These are phyloP conservation scores for Pleurozium schreberi DNA, from an alignment of 225 moss, liverwort and hornwort genomes.

Conservation along the genomic window DNA sequence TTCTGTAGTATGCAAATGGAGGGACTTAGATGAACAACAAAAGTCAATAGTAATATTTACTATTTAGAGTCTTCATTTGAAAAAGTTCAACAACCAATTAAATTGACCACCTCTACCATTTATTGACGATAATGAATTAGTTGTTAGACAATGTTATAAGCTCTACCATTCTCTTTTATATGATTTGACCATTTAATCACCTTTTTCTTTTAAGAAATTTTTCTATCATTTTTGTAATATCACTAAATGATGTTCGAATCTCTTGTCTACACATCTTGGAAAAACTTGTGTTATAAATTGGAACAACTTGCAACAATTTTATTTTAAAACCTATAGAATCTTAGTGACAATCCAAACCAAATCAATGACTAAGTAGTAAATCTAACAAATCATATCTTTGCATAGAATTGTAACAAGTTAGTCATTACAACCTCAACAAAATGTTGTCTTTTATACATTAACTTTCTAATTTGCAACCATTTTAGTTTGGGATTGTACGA, in stretches of 20 bases:
- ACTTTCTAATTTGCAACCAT: background rate
- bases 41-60: background rate
- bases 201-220: no score
- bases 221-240: background rate
- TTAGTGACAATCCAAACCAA: background rate
- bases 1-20: no score
- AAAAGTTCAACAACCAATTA: background rate
- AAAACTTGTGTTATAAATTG: background rate
- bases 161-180: background rate
- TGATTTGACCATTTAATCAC: background rate
- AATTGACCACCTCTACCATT: background rate
- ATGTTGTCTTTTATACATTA: background rate
- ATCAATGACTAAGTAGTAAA: no score
- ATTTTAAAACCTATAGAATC: fast-evolving
- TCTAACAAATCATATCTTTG: background rate
- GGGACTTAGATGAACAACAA: background rate
- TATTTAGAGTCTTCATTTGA: no score
- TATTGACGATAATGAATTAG: background rate
- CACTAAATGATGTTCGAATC: background rate
- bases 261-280: fast-evolving
- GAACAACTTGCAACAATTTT: background rate
- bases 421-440: background rate
- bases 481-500: background rate
- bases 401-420: background rate
- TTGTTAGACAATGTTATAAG: no score